Evolutionary conservation across 192 early-diverging fungal species (phyloP), one percentile per base, ranked within the genome.

Genomic region (Linderina pennispora): DNA sequence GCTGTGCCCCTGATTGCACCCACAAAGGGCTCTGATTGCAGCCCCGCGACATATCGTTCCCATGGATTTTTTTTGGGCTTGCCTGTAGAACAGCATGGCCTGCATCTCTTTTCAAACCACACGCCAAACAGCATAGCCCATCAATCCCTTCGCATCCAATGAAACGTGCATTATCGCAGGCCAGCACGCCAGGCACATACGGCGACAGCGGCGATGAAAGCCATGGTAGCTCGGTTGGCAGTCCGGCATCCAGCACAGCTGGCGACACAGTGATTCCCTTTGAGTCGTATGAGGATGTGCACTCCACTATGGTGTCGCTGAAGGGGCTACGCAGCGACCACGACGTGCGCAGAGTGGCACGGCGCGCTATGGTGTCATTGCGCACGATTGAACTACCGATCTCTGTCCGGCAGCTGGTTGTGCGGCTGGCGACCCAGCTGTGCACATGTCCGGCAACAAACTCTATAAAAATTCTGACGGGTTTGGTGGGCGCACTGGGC

Each of bases 391-490:
- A 24, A 9, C 37, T 56, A 2, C 48, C 56, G 0, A 23, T 26
- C 18, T 45, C 57, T 6, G 55, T 72, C 34, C 61, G 53, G 17
- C 62, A 74, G 41, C 36, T 57, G 15, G 54, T 50, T 7, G 59
- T 66, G 23, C 53, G 63, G 8, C 41, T 74, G 33, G 51, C 35
- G 5, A 18, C 41, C 20, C 50, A 49, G 15, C 19, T 58, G 26
- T 66, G 70, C 32, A 50, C 59, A 7, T 54, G 66, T 17, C 70
- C 70, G n/a, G 59, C 39, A 35, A 44, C 54, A 22, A 39, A 66
- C 40, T 24, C 58, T 0, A 31, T 23, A 1, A 18, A 9, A 1
- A 23, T 33, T 14, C 38, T 54, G 10, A 11, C 14, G 3, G 43
- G 34, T 0, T 55, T 74, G 11, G 45, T 51, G 1, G 26, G 17